Base-by-base conservation (phyloP, 106 monocot species). In the Platanthera zijinensis region DNA sequence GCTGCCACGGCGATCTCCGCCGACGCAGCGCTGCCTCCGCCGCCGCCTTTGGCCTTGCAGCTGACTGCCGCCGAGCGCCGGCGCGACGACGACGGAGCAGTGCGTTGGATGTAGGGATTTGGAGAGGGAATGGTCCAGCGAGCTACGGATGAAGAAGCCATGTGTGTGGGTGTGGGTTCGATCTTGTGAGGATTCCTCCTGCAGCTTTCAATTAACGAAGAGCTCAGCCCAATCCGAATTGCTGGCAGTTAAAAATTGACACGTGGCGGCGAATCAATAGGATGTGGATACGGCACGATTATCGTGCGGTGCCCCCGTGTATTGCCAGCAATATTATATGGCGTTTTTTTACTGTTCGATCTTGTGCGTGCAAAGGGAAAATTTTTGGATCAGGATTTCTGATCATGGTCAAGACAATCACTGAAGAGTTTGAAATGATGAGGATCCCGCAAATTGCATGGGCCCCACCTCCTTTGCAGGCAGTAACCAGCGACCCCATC, bases 1-100 rank as follows among this genome's bases (percentile, higher is more conserved):
- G 78, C 82, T 10, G 78, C 82, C 8, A 76, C 81, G 6, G 87
- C 87, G 5, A 82, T 76, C 6, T 82, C 52, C 49, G 79, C 77
- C 11, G 78, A 8, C 4, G 57, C 30, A 7, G 3, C 1, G 39
- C 8, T 61, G 57, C 25, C 64, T 13, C 7, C n/a, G 47, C 21
- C 49, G 48, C 3, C 49, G 12, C 75, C 73, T 17, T 68, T 80
- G 8, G 80, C 74, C 47, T 47, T 74, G 74, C 67, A 80, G 18
- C 52, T 75, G 80, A 80, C 3, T 6, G 70, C 48, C 15, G n/a
- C 47, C 5, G 70, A 48, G 7, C 48, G 48, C 70, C 70, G 21
- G 18, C 70, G 47, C 17, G 15, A 1, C 13, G 70, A n/a, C 17
- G 15, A 1, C 13, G 48, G 48, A 6, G 17, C 48, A 4, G 15